Conservation (phyloP, 1,284 basidiomycete species). For the Ceratobasidium sp. region DNA sequence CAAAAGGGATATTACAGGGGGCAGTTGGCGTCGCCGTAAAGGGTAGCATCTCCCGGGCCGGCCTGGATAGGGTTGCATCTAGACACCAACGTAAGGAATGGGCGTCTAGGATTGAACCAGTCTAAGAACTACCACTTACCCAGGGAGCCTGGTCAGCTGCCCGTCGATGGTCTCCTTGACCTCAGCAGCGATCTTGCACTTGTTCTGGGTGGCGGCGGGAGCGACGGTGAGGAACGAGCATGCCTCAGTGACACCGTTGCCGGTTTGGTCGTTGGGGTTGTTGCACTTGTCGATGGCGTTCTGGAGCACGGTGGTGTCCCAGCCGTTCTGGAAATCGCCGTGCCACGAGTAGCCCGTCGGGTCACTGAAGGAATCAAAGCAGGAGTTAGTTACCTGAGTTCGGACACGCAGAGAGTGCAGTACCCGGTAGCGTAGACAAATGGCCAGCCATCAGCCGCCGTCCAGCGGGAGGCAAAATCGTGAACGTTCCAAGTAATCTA, state of each 20-base stretch:
- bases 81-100: background rate
- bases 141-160: slow-evolving; percentile 50
- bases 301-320: slow-evolving; percentile 54
- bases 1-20: slow-evolving; percentile 5
- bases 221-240: slow-evolving; percentile 55
- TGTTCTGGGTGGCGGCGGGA: slow-evolving; percentile 47
- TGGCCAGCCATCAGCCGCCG: slow-evolving; percentile 56
- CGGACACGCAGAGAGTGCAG: slow-evolving; percentile 21
- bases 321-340: slow-evolving; percentile 63
- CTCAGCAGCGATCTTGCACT: slow-evolving; percentile 56
- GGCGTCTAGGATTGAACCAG: background rate
- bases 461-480: slow-evolving; percentile 56
- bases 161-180: slow-evolving; percentile 53
- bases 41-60: slow-evolving; percentile 46
- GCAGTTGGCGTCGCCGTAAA: slow-evolving; percentile 46
- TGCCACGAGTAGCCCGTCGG: slow-evolving; percentile 63
- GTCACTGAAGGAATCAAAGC: slow-evolving; percentile 53
- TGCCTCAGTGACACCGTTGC: slow-evolving; percentile 57
- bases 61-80: slow-evolving; percentile 53
- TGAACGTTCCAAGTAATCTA: slow-evolving; percentile 60
- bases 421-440: slow-evolving; percentile 60
- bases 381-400: background rate
- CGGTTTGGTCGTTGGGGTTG: slow-evolving; percentile 57
- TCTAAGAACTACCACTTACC: slow-evolving; percentile 41
- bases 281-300: slow-evolving; percentile 63